Evolutionary conservation across 331 rosid genomes (phyloP).

Genomic region (Stylosanthes scabra): DNA sequence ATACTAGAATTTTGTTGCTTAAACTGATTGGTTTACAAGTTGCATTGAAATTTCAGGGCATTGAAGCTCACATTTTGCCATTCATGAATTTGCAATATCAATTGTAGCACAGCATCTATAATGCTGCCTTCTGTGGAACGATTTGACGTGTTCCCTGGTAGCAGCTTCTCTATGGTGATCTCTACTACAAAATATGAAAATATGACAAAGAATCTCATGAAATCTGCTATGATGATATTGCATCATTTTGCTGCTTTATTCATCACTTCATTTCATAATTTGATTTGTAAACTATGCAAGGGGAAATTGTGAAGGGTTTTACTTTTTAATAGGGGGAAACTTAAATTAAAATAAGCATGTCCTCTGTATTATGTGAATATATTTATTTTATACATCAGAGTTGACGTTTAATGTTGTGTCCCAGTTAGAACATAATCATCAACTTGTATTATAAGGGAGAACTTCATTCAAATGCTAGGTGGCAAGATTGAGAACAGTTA

Average conservation of each 20-base stretch:
- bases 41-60: conserved; percentile 35
- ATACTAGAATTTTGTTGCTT: conserved; percentile 7
- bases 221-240: neutral
- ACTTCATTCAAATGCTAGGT: neutral
- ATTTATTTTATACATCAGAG: conserved; percentile 11
- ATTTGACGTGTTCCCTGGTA: conserved; percentile 16
- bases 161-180: conserved; percentile 20
- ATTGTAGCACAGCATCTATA: conserved; percentile 13
- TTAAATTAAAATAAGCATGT: neutral
- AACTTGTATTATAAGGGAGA: conserved; percentile 11
- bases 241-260: conserved; percentile 10
- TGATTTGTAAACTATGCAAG: conserved; percentile 3
- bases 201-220: neutral
- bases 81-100: conserved; percentile 7
- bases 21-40: conserved; percentile 8
- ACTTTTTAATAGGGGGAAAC: neutral
- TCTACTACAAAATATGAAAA: neutral
- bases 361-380: conserved; percentile 18
- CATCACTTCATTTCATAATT: conserved; percentile 11
- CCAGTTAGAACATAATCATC: neutral
- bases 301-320: conserved; percentile 15
- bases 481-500: neutral
- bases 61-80: conserved; percentile 26
- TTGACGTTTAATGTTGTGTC: conserved; percentile 5
- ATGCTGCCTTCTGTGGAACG: conserved; percentile 14